These are phyloP conservation scores for Tilletia indica DNA, from an alignment of 1,284 basidiomycete genomes.

Conservation along the genomic window DNA sequence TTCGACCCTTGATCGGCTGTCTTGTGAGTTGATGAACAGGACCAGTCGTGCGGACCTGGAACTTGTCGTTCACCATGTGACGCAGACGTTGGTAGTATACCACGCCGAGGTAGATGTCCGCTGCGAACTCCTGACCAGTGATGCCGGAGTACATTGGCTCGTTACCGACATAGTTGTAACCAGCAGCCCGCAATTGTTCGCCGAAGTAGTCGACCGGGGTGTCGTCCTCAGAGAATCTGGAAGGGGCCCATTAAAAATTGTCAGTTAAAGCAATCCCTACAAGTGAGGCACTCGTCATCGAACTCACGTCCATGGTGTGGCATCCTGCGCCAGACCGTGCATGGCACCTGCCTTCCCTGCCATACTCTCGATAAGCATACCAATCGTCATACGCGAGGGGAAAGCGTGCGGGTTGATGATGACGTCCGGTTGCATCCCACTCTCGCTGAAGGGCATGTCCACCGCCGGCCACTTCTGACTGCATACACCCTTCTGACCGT, in stretches of 20 bases:
- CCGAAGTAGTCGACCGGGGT: slow-evolving; percentile 97
- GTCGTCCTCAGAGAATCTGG: slow-evolving; percentile 89
- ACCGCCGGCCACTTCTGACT: slow-evolving; percentile 97
- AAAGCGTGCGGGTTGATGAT: slow-evolving; percentile 99
- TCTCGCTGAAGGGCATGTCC: slow-evolving; percentile 99
- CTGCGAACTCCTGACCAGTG: slow-evolving; percentile 95
- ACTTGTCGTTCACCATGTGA: slow-evolving; percentile 99
- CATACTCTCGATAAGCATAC: slow-evolving; percentile 99
- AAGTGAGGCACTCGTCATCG: not conserved
- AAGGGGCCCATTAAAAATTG: not conserved
- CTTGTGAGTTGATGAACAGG: slow-evolving; percentile 92
- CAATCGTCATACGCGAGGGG: slow-evolving; percentile 99
- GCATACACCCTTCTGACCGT: slow-evolving; percentile 99
- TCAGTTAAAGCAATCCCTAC: not conserved
- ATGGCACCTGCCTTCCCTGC: slow-evolving; percentile 97
- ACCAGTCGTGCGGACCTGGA: slow-evolving; percentile 96
- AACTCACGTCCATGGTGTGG: slow-evolving; percentile 65
- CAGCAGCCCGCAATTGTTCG: slow-evolving; percentile 84
- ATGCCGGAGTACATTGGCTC: slow-evolving; percentile 99
- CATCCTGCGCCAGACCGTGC: slow-evolving; percentile 97
- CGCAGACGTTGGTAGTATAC: slow-evolving; percentile 98
- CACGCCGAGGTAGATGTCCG: slow-evolving; percentile 96
- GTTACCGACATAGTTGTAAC: slow-evolving; percentile 98
- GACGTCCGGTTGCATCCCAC: slow-evolving; percentile 97
- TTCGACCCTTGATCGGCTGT: slow-evolving; percentile 98